Percentiles rank a stretch among this genome's conserved stretches.
Evolutionary conservation across 768 basidiomycete genomes (phyloP).

Genomic region (Melanogaster broomeanus): DNA sequence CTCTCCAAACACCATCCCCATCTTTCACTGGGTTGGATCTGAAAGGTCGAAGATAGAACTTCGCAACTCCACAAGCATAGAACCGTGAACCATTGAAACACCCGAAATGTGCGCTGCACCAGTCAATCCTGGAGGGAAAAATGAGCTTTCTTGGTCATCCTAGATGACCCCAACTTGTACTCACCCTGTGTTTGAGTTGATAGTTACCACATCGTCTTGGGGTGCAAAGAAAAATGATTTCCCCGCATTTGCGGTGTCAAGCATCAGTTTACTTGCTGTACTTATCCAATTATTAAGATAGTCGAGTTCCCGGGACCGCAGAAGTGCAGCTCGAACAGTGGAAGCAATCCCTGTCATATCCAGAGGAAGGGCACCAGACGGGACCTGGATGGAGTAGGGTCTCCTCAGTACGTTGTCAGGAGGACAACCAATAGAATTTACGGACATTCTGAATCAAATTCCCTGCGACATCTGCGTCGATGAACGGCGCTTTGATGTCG

Average conservation of each 20-base stretch:
- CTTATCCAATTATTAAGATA: conserved; percentile 19
- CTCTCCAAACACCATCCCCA: conserved; percentile 16
- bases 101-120: conserved; percentile 23
- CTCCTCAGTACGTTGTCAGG: neutral
- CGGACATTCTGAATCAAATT: conserved; percentile 23
- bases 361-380: conserved; percentile 14
- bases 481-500: conserved; percentile 14
- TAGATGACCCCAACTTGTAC: no score
- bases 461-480: conserved; percentile 15
- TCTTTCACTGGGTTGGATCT: conserved; percentile 23
- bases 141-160: neutral
- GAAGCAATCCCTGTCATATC: conserved; percentile 19
- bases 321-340: conserved; percentile 16
- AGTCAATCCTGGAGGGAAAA: conserved; percentile 18
- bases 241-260: conserved; percentile 16
- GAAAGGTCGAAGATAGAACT: conserved; percentile 24
- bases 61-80: conserved; percentile 14
- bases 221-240: conserved; percentile 14
- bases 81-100: conserved; percentile 18
- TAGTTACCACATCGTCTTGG: conserved; percentile 5
- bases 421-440: neutral
- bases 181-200: conserved; percentile 27
- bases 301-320: conserved; percentile 10
- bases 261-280: conserved; percentile 20
- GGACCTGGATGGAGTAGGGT: conserved; percentile 4